These are phyloP conservation scores for Yamadazyma nakazawae DNA, from an alignment of 805 yeast species.

Conservation along the genomic window DNA sequence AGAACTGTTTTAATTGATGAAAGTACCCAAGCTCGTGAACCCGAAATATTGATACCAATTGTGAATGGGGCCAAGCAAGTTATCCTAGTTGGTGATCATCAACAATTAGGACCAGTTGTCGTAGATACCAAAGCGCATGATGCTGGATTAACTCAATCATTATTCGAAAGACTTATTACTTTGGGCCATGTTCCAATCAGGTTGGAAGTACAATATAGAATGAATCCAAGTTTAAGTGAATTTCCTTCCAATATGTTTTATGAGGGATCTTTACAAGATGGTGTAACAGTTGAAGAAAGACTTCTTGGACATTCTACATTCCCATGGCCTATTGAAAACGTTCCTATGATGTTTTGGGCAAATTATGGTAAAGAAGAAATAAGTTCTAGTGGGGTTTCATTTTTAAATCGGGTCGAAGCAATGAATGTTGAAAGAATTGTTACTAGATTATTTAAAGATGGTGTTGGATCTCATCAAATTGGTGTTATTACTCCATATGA, in stretches of 20 bases:
- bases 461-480: constrained; percentile 74
- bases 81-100: constrained; percentile 91
- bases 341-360: constrained; percentile 97
- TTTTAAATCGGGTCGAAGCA: constrained; percentile 83
- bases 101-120: constrained; percentile 91
- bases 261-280: constrained; percentile 89
- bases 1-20: constrained; percentile 86
- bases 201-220: constrained; percentile 89
- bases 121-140: constrained; percentile 75
- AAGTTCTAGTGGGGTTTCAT: constrained; percentile 76
- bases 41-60: constrained; percentile 85
- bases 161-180: constrained; percentile 80
- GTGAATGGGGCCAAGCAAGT: constrained; percentile 89
- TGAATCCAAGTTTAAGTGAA: constrained; percentile 86
- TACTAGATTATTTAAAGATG: constrained; percentile 69
- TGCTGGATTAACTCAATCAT: constrained; percentile 82
- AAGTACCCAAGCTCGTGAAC: constrained; percentile 91
- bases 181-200: constrained; percentile 84
- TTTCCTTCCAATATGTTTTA: constrained; percentile 90
- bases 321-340: constrained; percentile 87
- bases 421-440: constrained; percentile 80
- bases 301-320: constrained; percentile 51
- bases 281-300: constrained; percentile 78
- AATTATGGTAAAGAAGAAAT: constrained; percentile 87
- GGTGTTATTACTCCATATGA: constrained; percentile 95